Evolutionary conservation across 192 early-diverging fungal species (phyloP), one percentile per base, ranked within the genome.

Genomic region (Paraglomus occultum): DNA sequence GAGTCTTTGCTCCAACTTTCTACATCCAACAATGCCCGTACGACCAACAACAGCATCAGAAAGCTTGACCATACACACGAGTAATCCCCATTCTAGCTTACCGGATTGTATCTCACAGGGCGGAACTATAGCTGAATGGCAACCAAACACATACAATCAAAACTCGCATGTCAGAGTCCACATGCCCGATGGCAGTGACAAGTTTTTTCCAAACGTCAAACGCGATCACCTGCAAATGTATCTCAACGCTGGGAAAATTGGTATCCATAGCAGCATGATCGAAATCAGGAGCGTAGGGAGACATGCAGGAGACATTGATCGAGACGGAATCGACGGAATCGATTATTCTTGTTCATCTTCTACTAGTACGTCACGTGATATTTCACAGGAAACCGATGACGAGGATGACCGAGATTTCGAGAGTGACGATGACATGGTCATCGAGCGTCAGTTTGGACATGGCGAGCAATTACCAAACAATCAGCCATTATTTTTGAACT

Each of bases 101-200:
- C 54, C 54, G 11, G 54, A 57, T 57, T 57, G 54, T 20, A 57
- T 57, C 54, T 57, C 54, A 11, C 54, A 57, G 20, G 54, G 54
- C 17, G 54, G 54, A 17, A 57, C 20, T 10, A 57, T 57, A 23
- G 54, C 54, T 31, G 54, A 57, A 20, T 57, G 54, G 54, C 54
- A 57, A 57, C 54, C 11, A 11, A 57, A 57, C 54, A 57, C 54
- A 2, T 57, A 57, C 4, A 57, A 57, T 31, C 54, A 57, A 6
- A 57, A 57, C 38, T 11, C 54, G 17, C 54, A 57, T 22, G 54
- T 57, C 9, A 17, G 54, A 17, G 54, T 57, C 38, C 54, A 57
- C 38, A 57, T 57, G 54, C 54, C 54, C 11, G 54, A 57, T 22
- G 54, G 54, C 17, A 23, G 18, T 1, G 54, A 57, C 38, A 57